Evolutionary conservation across 305 asterid species (phyloP), one percentile per base, ranked within the genome.

Genomic region (Rubia peregrina): DNA sequence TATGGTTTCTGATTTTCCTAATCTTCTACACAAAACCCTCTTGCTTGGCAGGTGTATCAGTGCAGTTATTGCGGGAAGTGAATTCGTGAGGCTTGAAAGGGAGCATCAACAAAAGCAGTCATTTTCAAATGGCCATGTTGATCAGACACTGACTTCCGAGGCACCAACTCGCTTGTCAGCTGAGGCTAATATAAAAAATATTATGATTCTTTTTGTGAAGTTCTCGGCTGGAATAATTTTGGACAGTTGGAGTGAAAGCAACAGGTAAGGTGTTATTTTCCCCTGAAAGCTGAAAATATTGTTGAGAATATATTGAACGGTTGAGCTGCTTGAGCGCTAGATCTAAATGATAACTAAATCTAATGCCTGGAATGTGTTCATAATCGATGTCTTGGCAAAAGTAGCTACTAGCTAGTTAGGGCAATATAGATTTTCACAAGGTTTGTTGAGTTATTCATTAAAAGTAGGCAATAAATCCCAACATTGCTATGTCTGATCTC

Each of bases 61-160:
- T 76, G 91, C 96, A 46, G 98, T 91, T 80, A 85, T 91, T 62
- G 96, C 90, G 19, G 97, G 96, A 69, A 95, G 96, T 79, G 99
- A 90, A 83, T 87, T 83, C 30, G 87, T 91, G 70, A 84, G 96
- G 73, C 88, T 94, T 67, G 98, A 94, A 87, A 83, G 95, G 65
- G 99, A 91, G 73, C 85, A 82, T 82, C 92, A 77, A 55, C 92
- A 85, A 85, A 88, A 79, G 75, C 93, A 76, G 72, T 75, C 91
- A 10, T 91, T 87, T 72, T 91, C 96, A 70, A 91, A 88, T 78
- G 96, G 91, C 61, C 97, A 88, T 80, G 78, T 72, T 63, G 71
- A 76, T 13, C 95, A 91, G 71, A 64, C 90, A 19, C 70, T 84
- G 81, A 94, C 87, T 75, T 81, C 87, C 22, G 95, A 84, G 51